Evolutionary conservation across 2,329 filamentous ascomycete genomes (phyloP).

Genomic region (Chalaropsis ovoidea): DNA sequence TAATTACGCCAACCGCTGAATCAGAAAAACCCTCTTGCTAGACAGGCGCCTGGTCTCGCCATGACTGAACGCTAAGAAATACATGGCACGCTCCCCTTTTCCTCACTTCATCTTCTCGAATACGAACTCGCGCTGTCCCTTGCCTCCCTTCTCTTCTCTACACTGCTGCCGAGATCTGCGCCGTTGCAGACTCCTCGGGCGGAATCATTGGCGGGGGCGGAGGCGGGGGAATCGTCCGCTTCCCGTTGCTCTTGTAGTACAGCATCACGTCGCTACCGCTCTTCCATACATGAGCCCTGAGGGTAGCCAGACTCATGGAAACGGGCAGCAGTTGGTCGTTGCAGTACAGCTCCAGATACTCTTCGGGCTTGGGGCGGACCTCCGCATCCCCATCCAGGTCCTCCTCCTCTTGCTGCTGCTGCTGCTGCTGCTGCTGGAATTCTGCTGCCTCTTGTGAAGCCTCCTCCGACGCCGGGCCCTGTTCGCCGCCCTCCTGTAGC

Average conservation of each 20-base stretch:
- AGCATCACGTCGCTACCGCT: slow-evolving; percentile 86
- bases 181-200: slow-evolving; percentile 14
- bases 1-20: neutral
- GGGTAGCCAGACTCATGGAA: slow-evolving; percentile 86
- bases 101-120: neutral
- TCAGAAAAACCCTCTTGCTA: neutral
- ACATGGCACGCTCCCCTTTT: neutral
- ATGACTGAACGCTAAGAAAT: slow-evolving; percentile 7
- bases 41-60: slow-evolving; percentile 9
- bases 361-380: slow-evolving; percentile 58
- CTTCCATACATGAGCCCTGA: slow-evolving; percentile 88
- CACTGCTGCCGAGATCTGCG: slow-evolving; percentile 16
- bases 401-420: slow-evolving; percentile 48
- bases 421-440: slow-evolving; percentile 35
- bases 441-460: neutral
- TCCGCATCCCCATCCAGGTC: slow-evolving; percentile 25
- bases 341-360: slow-evolving; percentile 91
- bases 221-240: slow-evolving; percentile 48
- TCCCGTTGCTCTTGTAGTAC: slow-evolving; percentile 86
- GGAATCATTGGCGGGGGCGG: slow-evolving; percentile 28
- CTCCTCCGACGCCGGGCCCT: neutral
- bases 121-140: neutral
- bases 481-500: neutral
- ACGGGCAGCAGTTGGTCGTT: slow-evolving; percentile 72
- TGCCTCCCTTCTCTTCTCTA: neutral